Conservation (phyloP, 306 rosid species). For the Purshia tridentata region DNA sequence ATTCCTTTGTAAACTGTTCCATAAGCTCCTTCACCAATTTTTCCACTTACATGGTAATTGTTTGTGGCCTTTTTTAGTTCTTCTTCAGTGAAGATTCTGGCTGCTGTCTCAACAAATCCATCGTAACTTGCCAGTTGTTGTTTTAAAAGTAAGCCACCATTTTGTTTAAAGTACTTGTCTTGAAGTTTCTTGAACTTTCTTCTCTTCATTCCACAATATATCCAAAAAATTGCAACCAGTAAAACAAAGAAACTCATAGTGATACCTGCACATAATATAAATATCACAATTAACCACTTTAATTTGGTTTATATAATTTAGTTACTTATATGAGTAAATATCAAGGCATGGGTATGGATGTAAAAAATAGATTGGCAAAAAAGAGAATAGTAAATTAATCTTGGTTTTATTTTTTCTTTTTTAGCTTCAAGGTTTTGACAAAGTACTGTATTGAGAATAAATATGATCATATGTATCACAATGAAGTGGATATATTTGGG, state of each 20-base stretch:
- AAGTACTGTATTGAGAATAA: too few relatives aligned
- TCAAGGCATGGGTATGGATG: too few relatives aligned
- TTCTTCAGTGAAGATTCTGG: not conserved
- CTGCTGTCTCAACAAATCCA: not conserved
- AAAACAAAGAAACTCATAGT: not conserved
- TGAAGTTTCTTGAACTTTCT: constrained; percentile 14
- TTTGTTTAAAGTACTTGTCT: constrained; percentile 24
- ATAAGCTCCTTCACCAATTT: constrained; percentile 18
- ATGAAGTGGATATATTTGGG: too few relatives aligned
- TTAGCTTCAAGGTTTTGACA: too few relatives aligned
- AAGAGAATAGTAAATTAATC: too few relatives aligned
- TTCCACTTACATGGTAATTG: constrained; percentile 1
- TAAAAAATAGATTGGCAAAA: too few relatives aligned
- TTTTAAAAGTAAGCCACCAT: constrained; percentile 15
- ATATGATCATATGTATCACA: too few relatives aligned
- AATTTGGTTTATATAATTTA: too few relatives aligned
- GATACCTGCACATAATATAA: not conserved
- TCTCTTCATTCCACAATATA: constrained; percentile 1
- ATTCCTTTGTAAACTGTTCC: constrained; percentile 19
- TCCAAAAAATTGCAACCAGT: not conserved
- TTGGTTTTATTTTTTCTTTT: too few relatives aligned
- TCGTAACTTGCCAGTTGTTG: not conserved
- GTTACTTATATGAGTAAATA: too few relatives aligned
- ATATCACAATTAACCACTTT: too few relatives aligned
- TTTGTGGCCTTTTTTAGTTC: constrained; percentile 16